Base-by-base conservation (phyloP, 768 basidiomycete species). In the Termitomyces sp. region DNA sequence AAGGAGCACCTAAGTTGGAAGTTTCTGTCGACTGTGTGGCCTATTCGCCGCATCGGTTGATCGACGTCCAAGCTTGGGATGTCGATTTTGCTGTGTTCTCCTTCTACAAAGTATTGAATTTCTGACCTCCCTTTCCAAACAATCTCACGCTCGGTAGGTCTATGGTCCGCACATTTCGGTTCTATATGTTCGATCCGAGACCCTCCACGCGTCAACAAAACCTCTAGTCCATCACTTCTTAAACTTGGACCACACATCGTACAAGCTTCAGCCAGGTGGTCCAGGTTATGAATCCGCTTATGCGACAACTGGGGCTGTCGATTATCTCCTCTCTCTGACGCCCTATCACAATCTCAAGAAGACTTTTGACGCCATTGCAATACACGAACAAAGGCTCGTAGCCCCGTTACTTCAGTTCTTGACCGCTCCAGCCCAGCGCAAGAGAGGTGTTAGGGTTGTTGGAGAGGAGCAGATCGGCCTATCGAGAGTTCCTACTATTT, bases 11-110 rank as follows among this genome's bases (percentile, higher is more conserved):
- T 58, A 86, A 88, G 67, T 72, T 90, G 32, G 85, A 92, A 69
- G 75, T 91, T 14, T 82, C 79, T 0, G 77, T 91, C 3, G 91
- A 92, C 65, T 90, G 89, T 61, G 91, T 92, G 2, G 89, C 89
- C 3, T 91, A 87, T 63, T 87, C 88, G 4, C 89, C 89, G 0
- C 89, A 92, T 66, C 76, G 88, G 14, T 71, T 74, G 57, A 83
- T 92, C 33, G 85, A 92, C 63, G 89, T 90, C 16, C 81, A 78
- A 59, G 83, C 79, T 50, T 92, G 89, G 91, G 89, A 90, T 55
- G 77, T 90, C 38, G 88, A 93, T 63, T 91, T 83, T 66, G 81
- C 79, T 50, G 82, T 83, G 53, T 85, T 90, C 68, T 83, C 88
- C 0, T 80, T 85, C 64, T 92, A 91, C 76, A 93, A 91, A 82